Base-by-base conservation (phyloP, 179 eudicot genomes). In the Vitellaria paradoxa region DNA sequence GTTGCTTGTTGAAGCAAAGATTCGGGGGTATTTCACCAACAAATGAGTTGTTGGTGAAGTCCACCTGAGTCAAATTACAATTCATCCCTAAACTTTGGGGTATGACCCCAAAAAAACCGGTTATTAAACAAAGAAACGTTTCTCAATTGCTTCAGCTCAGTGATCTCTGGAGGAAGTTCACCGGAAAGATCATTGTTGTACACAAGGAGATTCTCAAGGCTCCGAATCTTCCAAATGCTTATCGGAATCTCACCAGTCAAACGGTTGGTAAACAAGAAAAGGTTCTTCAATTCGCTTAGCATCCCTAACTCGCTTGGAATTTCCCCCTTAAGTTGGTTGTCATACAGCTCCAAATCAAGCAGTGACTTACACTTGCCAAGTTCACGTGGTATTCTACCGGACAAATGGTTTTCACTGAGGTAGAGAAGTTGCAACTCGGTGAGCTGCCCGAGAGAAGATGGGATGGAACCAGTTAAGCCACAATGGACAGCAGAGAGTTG, bases 301-400 rank as follows among this genome's bases (percentile, higher is more conserved):
- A 13, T 76, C 77, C 89, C 94, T 45, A 93, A 68, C 77, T 91
- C 91, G 12, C 82, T 81, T 3, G 97, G 98, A 66, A 93, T 85
- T 47, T 77, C 86, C 72, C 97, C 94, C 78, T 85, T 88, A 9
- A 93, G 83, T 68, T 79, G 84, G 85, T 91, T 93, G n/a, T 47
- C 83, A 60, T 77, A 79, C 20, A 93, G 67, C 69, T 70, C 77
- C 83, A 93, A 77, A 70, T 75, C 83, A 21, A 60, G 75, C 81
- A 95, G 80, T 11, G 87, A 79, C 71, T 70, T 76, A 79, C 97
- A 91, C 8, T 87, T 88, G 14, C 99, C 97, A 69, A 95, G 93
- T 81, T 93, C 93, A 5, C 90, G 82, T 15, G 95, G 95, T 73
- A 95, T 91, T 37, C 55, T 76, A 13, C 99, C 97, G 1, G 90